Evolutionary conservation across 78 protist species (phyloP).

Genomic region (Mastigamoeba balamuthi): DNA sequence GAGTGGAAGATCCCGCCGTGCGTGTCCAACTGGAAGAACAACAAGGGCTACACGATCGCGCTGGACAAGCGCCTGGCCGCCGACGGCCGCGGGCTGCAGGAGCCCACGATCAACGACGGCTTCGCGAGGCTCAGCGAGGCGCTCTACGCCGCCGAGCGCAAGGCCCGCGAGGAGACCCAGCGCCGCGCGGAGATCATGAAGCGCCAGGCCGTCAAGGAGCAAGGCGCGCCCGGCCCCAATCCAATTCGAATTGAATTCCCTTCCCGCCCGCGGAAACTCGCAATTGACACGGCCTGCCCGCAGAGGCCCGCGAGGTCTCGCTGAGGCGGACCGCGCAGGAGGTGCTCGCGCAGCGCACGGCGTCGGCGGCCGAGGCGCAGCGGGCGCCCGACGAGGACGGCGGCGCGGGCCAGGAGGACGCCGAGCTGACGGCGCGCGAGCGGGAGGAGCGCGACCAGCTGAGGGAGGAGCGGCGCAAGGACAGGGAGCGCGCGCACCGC

Average conservation of each 20-base stretch:
- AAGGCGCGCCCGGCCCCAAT: too few relatives aligned
- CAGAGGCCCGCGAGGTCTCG: constrained; percentile 7
- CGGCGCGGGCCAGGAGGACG: not conserved
- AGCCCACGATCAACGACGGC: constrained; percentile 59
- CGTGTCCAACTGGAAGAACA: constrained; percentile 95
- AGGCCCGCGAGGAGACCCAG: constrained; percentile 72
- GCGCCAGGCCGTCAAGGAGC: constrained; percentile 20
- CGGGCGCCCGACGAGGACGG: not conserved
- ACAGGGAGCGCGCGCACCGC: constrained; percentile 34
- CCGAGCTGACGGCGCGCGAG: constrained; percentile 17
- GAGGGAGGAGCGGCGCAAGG: constrained; percentile 38
- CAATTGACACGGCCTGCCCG: too few relatives aligned
- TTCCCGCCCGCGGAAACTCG: too few relatives aligned
- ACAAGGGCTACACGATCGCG: constrained; percentile 91
- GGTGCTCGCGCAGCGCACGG: too few relatives aligned
- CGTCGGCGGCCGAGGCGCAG: too few relatives aligned
- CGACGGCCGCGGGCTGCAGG: constrained; percentile 91
- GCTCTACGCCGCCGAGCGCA: constrained; percentile 79
- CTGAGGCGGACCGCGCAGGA: constrained; percentile 2
- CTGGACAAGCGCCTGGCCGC: constrained; percentile 94
- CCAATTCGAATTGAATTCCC: too few relatives aligned
- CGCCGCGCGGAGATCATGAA: constrained; percentile 34
- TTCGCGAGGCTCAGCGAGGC: constrained; percentile 89
- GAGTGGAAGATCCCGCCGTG: constrained; percentile 95
- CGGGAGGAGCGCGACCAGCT: constrained; percentile 41